A percentile compares a stretch with the other conserved stretches of the same genome.
Conservation (phyloP, 2,329 filamentous ascomycete genomes). For the Ophiostoma sp. region DNA sequence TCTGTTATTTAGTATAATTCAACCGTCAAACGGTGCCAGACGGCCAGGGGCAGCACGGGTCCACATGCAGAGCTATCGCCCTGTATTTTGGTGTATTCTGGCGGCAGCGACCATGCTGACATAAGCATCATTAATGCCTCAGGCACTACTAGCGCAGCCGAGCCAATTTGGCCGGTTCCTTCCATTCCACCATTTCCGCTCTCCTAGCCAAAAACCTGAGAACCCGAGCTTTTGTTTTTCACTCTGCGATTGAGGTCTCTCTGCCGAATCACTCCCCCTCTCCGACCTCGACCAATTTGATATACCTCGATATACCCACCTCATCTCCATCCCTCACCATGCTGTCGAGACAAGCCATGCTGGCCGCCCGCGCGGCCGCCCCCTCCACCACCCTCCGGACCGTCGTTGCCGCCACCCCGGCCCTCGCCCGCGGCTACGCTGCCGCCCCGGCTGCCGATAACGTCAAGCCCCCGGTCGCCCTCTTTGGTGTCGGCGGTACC, state of each 20-base stretch:
- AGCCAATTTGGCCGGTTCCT: conserved; percentile 25
- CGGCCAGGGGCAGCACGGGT: neutral
- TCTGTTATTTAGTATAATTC: neutral
- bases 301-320: neutral
- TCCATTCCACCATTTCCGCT: conserved; percentile 23
- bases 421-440: conserved; percentile 80
- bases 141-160: conserved; percentile 19
- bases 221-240: conserved; percentile 25
- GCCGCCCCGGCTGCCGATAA: conserved; percentile 59
- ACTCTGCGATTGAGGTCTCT: conserved; percentile 18
- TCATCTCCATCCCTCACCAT: conserved; percentile 39
- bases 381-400: conserved; percentile 45
- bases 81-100: neutral
- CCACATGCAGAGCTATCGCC: neutral
- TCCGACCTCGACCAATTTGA: neutral
- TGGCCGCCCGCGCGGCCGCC: conserved; percentile 51
- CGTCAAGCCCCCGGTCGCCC: conserved; percentile 77
- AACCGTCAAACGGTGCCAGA: neutral
- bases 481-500: conserved; percentile 95
- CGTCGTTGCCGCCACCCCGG: conserved; percentile 59
- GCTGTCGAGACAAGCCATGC: conserved; percentile 53
- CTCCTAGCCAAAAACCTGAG: conserved; percentile 29
- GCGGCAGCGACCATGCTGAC: neutral
- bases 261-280: conserved; percentile 7
- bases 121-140: conserved; percentile 14